Conservation (phyloP, 1,139 yeast genomes). For the Lodderomyces elongisporus region DNA sequence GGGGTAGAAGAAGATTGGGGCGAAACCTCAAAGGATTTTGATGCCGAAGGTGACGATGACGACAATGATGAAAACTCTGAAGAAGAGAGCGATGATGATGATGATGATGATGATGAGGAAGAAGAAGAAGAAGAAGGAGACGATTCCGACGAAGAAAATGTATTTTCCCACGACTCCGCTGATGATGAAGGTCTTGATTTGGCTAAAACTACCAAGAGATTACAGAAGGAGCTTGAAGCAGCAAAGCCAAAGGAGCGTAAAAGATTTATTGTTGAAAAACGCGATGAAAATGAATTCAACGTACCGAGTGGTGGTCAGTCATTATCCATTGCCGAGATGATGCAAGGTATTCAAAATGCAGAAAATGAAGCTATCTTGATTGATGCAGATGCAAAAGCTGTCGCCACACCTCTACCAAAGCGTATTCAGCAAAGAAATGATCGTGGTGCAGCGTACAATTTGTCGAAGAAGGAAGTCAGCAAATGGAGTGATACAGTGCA, state of each 20-base stretch:
- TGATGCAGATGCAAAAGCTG: conserved; percentile 44
- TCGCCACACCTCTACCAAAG: conserved; percentile 79
- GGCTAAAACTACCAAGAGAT: conserved; percentile 26
- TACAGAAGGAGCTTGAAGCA: conserved; percentile 22
- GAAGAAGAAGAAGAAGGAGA: conserved; percentile 15
- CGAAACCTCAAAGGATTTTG: conserved; percentile 2
- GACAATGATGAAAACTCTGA: too few relatives aligned
- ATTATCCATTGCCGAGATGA: conserved; percentile 70
- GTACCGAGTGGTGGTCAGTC: conserved; percentile 58
- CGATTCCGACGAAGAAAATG: conserved; percentile 10
- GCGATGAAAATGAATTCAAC: conserved; percentile 66
- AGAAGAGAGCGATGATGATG: conserved; percentile 5
- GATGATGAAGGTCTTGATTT: conserved; percentile 28
- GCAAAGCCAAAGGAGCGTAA: conserved; percentile 36
- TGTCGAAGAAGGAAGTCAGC: conserved; percentile 78
- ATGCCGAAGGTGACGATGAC: conserved; percentile 10
- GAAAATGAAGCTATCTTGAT: conserved; percentile 42
- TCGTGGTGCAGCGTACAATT: conserved; percentile 84
- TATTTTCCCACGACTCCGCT: conserved; percentile 5
- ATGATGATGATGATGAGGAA: conserved; percentile 13
- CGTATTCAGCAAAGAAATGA: conserved; percentile 84
- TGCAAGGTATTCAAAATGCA: conserved; percentile 47
- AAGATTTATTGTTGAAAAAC: conserved; percentile 45
- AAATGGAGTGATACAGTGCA: conserved; percentile 86
- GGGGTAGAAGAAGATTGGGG: conserved; percentile 6